These are phyloP conservation scores for Geoglossum glabrum DNA, from an alignment of 495 filamentous ascomycete genomes.

Conservation along the genomic window DNA sequence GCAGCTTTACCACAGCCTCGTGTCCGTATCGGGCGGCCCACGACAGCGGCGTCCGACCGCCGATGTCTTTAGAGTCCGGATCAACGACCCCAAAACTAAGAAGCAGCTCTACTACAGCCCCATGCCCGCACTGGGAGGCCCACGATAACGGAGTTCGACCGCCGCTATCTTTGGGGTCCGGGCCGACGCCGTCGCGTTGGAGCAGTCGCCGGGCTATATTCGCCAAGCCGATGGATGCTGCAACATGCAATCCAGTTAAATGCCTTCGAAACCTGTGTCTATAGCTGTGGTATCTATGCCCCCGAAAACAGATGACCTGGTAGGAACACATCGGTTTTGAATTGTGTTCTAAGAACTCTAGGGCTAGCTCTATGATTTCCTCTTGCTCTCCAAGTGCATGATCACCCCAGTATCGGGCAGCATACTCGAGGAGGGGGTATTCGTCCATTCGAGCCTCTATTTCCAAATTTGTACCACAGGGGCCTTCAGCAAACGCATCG, in stretches of 20 bases:
- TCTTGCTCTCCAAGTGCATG: slow-evolving; percentile 13
- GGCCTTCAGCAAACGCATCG: slow-evolving; percentile 12
- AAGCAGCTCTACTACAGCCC: no score
- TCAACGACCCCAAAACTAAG: no score
- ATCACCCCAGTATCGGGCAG: slow-evolving; percentile 24
- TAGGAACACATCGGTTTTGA: neutral
- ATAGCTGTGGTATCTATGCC: slow-evolving; percentile 4
- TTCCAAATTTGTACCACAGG: slow-evolving; percentile 11
- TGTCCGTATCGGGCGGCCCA: no score
- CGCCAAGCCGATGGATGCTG: slow-evolving; percentile 11
- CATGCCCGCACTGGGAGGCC: no score
- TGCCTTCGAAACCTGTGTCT: slow-evolving; percentile 3
- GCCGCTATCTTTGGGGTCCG: no score
- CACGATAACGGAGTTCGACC: no score
- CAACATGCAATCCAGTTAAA: slow-evolving; percentile 11
- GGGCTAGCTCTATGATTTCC: neutral
- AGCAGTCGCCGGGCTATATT: neutral
- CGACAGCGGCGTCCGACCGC: no score
- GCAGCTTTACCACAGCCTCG: no score
- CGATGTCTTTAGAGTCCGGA: no score
- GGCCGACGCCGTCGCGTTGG: no score
- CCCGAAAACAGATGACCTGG: neutral
- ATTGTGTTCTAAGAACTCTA: neutral
- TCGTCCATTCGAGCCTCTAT: slow-evolving; percentile 12
- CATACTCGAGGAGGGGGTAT: slow-evolving; percentile 23